These are phyloP conservation scores for Pythium monospermum DNA, from an alignment of 352 stramenopile species.

Conservation along the genomic window DNA sequence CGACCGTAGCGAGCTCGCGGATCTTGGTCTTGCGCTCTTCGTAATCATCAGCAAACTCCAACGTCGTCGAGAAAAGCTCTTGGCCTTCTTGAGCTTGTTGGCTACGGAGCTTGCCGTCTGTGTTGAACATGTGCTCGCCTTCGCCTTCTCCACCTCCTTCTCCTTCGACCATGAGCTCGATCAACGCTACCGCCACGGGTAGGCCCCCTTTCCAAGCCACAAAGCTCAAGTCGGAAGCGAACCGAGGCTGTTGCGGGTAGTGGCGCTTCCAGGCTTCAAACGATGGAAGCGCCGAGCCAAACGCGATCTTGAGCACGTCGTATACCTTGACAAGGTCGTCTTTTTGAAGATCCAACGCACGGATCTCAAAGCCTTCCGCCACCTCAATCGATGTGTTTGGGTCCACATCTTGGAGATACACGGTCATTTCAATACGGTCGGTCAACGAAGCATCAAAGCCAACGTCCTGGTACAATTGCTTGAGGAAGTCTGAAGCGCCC, in stretches of 20 bases:
- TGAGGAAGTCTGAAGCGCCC: slow-evolving; percentile 5
- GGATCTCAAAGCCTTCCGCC: slow-evolving; percentile 6
- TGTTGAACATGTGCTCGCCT: background rate
- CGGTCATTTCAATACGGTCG: slow-evolving; percentile 9
- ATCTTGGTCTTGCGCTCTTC: slow-evolving; percentile 3
- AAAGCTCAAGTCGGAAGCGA: slow-evolving; percentile 18
- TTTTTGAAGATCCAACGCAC: slow-evolving; percentile 4
- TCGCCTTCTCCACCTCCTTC: slow-evolving; percentile 15
- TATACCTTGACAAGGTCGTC: slow-evolving; percentile 13
- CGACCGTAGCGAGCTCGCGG: background rate
- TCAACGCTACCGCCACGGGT: background rate
- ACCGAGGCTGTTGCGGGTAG: slow-evolving; percentile 20
- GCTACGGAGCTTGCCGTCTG: background rate
- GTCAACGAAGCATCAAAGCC: slow-evolving; percentile 1
- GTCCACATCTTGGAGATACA: background rate
- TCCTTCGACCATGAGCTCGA: slow-evolving; percentile 12
- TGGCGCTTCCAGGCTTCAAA: slow-evolving; percentile 24
- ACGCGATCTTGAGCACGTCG: slow-evolving; percentile 19
- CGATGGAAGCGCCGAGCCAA: slow-evolving; percentile 6
- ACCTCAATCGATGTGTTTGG: background rate
- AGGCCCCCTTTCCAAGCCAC: slow-evolving; percentile 7
- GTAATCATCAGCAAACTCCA: background rate
- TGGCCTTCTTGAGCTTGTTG: background rate
- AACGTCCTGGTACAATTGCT: background rate
- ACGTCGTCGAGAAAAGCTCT: background rate